A percentile compares a stretch with the other conserved stretches of the same genome.
phyloP scores from a whole-genome alignment of 352 stramenopile genomes.

The Globisporangium sylvaticum region DNA sequence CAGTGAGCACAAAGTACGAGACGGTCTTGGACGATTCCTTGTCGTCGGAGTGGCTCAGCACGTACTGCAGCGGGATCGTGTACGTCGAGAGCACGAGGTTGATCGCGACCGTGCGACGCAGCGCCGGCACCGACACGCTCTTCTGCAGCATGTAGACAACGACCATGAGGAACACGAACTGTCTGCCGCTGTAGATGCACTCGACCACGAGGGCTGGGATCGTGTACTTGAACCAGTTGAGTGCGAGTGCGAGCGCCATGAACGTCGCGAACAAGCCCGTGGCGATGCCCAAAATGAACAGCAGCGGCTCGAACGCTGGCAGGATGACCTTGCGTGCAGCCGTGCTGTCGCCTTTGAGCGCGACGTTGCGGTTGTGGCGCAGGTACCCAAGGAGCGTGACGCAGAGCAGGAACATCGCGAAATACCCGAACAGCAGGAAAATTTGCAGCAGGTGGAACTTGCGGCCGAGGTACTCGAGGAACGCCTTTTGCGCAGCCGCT shows the following conservation, averaged over 20 bases:
- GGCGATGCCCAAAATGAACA: conserved; percentile 26
- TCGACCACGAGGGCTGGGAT: conserved; percentile 13
- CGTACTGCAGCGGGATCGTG: conserved; percentile 30
- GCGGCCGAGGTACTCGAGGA: conserved; percentile 9
- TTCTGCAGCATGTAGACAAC: conserved; percentile 15
- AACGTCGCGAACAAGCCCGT: background rate
- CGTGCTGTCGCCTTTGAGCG: conserved; percentile 28
- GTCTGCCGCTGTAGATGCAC: conserved; percentile 21
- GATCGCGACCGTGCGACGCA: conserved; percentile 17
- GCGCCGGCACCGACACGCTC: conserved; percentile 13
- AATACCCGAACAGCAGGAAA: conserved; percentile 5
- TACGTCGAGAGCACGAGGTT: conserved; percentile 16
- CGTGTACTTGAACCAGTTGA: conserved; percentile 7
- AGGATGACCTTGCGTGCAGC: conserved; percentile 49
- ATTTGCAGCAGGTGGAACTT: conserved; percentile 11
- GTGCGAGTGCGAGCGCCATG: background rate
- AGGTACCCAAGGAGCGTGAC: conserved; percentile 36
- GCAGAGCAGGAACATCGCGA: conserved; percentile 7
- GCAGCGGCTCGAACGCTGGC: conserved; percentile 59
- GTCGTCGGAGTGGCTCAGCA: conserved; percentile 13
- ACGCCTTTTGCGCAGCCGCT: background rate
- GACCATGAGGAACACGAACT: conserved; percentile 18
- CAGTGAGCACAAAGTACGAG: conserved; percentile 9
- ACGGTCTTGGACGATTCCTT: conserved; percentile 2
- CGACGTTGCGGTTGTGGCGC: conserved; percentile 36